These are phyloP conservation scores for Penicillium crystallinum DNA, from an alignment of 495 filamentous ascomycete species.

Conservation along the genomic window DNA sequence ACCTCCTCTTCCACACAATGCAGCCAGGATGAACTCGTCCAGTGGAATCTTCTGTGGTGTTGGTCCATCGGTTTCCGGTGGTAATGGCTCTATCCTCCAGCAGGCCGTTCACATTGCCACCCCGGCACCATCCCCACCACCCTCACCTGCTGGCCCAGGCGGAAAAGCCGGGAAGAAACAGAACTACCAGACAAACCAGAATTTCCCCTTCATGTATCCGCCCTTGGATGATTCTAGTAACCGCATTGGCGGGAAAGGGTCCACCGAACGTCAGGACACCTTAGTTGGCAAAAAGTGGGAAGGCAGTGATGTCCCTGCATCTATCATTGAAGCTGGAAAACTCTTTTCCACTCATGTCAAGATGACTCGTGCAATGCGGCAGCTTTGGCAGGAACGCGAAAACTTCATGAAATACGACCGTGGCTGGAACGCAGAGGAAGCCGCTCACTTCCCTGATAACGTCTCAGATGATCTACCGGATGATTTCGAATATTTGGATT, in stretches of 20 bases:
- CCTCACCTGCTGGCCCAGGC: conserved; percentile 78
- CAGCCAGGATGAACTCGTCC: conserved; percentile 44
- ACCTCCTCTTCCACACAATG: conserved; percentile 74
- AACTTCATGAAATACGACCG: conserved; percentile 85
- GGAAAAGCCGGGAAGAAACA: conserved; percentile 97
- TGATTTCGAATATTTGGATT: conserved; percentile 23
- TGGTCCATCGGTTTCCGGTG: conserved; percentile 36
- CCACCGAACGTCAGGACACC: conserved; percentile 65
- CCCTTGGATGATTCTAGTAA: conserved; percentile 79
- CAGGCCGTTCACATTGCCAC: conserved; percentile 98
- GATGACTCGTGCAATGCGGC: conserved; percentile 83
- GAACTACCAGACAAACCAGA: conserved; percentile 98
- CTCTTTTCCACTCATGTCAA: conserved; percentile 84
- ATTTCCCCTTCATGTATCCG: conserved; percentile 96
- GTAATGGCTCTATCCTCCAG: conserved; percentile 77
- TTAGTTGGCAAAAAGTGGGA: conserved; percentile 80
- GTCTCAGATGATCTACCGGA: conserved; percentile 35
- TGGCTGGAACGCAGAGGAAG: conserved; percentile 67
- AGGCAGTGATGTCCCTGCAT: conserved; percentile 83
- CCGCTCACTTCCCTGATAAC: conserved; percentile 31
- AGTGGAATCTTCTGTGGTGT: conserved; percentile 40
- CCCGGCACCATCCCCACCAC: conserved; percentile 93
- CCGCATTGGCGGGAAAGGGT: conserved; percentile 79
- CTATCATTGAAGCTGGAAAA: conserved; percentile 91
- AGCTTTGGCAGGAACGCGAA: conserved; percentile 92